Evolutionary conservation across 495 filamentous ascomycete species (phyloP), one percentile per base, ranked within the genome.

Genomic region (Acidiella bohemica): DNA sequence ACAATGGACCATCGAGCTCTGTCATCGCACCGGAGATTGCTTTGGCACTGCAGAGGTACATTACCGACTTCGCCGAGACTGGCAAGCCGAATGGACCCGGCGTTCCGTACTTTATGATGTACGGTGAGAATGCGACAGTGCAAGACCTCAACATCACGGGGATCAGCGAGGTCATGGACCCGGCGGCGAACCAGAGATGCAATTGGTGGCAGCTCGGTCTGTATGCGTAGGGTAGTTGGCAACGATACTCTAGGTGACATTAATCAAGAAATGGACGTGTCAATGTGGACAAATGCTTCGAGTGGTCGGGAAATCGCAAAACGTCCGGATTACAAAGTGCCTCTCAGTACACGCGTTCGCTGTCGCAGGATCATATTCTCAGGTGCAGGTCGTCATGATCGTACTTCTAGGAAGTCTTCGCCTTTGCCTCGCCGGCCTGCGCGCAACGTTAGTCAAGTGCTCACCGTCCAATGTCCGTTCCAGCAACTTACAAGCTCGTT

Each of bases 31-130:
- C 40, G 2, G 59, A 64, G 2, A 53, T 75, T 1, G 76, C 77
- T 1, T 31, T 60, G 13, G 62, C 59, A 5, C 53, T 80, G 53
- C 77, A 81, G 55, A 61, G 72, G 16, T 80, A 71, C 48, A 64
- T 80, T 27, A 70, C 68, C 0, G 64, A 56, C 41, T 82, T 81
- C 44, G 68, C 59, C 9, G 49, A 53, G 39, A 63, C 51, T 5
- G 72, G 72, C 2, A 34, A 25, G 7, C 72, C 72, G 13, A 59
- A 54, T n/a, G 63, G 59, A 7, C 30, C 50, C 6, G 53, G 59
- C 8, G 52, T 64, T 1, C 65, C 65, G 9, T 27, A 35, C 4
- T 71, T 76, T 39, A 36, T 49, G 13, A 41, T 51, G 25, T 67
- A 67, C 51, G 65, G 65, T 0, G n/a, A 41, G 10, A 35, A 59